Base-by-base conservation (phyloP, 495 filamentous ascomycete species). In the Ramalina intermedia region DNA sequence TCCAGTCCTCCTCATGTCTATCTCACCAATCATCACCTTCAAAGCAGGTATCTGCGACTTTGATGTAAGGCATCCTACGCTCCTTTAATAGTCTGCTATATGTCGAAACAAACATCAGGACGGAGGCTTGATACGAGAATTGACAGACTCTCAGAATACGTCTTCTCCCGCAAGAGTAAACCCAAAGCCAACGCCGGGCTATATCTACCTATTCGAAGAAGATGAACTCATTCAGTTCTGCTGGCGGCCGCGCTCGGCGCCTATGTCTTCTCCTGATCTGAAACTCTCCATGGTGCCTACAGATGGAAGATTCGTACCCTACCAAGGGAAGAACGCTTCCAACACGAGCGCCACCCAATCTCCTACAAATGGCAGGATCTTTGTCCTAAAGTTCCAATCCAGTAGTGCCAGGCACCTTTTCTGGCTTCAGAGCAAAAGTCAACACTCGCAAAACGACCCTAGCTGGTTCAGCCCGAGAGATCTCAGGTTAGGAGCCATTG, bases 181-280 rank as follows among this genome's bases (percentile, higher is more conserved):
- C 52, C 76, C 86, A 2, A 69, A 77, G 51, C 66, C 76, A 5
- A 81, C 75, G 0, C 80, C 83, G 4, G 93, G 93, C 50, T 91
- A 91, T 65, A 78, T 96, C 61, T 99, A 93, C 63, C 81, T 99
- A 48, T 96, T 88, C 67, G 72, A 73, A 41, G 90, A 94, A 73
- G 91, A 95, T 76, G 93, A 95, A 2, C 74, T 96, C 39, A 72
- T 90, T 56, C 89, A 96, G 70, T 93, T 99, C 66, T 96, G 90
- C 75, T 99, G 93, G 93, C 84, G 89, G 45, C 70, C 76, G 9
- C 73, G 80, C 38, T 74, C 67, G 59, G 69, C 73, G 45, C 72
- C 77, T 24, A 64, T 79, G 55, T 70, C 78, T 44, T 69, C 85
- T 46, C 81, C 85, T 35, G 82, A 89, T 42, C 64, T 89, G 35